Percentiles rank a stretch among this genome's conserved stretches.
Conservation (phyloP, 768 basidiomycete genomes). For the Podaxis carcinomalis region DNA sequence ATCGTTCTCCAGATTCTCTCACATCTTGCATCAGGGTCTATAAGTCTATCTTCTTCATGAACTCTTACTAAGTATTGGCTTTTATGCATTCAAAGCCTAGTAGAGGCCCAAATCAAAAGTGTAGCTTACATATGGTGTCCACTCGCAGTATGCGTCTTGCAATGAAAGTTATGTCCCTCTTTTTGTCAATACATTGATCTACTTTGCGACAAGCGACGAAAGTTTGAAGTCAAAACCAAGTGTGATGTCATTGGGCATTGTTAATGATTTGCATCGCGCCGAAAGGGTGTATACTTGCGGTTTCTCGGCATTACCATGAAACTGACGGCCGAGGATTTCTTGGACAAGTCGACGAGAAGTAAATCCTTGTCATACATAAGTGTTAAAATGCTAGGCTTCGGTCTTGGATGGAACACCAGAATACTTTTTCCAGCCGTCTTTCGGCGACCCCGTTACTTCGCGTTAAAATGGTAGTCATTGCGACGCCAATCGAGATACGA, state of each 20-base stretch:
- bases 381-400: neutral
- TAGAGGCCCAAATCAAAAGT: conserved; percentile 1
- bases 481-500: neutral
- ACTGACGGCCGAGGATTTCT: neutral
- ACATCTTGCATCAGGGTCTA: neutral
- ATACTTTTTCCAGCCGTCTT: neutral
- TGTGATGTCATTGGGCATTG: neutral
- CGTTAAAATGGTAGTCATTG: neutral
- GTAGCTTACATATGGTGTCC: conserved; percentile 6
- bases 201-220: neutral
- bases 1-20: conserved; percentile 10
- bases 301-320: neutral
- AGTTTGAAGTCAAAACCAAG: neutral
- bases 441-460: neutral
- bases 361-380: neutral
- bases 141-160: neutral
- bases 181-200: neutral
- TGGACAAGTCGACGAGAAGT: neutral
- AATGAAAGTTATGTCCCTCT: neutral
- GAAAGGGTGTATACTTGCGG: neutral
- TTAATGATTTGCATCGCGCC: neutral
- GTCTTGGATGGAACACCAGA: neutral
- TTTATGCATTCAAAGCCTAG: conserved; percentile 1
- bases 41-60: neutral
- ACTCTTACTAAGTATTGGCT: neutral